Conservation (phyloP, 371 early-diverging fungal species). For the Conidiobolus incongruus region DNA sequence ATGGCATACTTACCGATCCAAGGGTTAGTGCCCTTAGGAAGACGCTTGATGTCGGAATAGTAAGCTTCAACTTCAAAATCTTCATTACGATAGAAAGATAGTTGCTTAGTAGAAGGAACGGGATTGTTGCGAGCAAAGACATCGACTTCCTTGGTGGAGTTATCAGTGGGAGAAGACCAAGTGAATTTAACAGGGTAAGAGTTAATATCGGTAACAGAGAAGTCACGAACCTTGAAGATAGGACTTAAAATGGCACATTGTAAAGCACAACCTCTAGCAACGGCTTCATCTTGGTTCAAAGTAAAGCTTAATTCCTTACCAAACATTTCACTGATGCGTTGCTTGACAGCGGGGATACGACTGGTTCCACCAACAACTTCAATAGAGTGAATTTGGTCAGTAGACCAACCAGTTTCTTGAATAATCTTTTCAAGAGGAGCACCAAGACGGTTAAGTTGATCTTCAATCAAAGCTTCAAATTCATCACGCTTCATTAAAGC, state of each 20-base stretch:
- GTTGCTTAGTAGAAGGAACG: too few species aligned
- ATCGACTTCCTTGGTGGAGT: too few species aligned
- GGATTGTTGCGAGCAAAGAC: too few species aligned
- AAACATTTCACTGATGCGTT: conserved; percentile 60
- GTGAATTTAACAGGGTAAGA: conserved; percentile 47
- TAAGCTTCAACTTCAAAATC: too few species aligned
- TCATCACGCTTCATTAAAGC: conserved; percentile 60
- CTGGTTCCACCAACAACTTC: conserved; percentile 87
- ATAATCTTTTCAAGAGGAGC: conserved; percentile 53
- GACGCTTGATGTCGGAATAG: too few species aligned
- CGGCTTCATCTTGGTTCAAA: conserved; percentile 93
- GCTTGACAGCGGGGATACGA: conserved; percentile 86
- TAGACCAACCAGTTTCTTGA: conserved; percentile 43
- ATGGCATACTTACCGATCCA: too few species aligned
- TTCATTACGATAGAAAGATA: too few species aligned
- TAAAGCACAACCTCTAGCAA: conserved; percentile 88
- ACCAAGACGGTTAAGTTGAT: conserved; percentile 47
- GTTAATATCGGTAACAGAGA: conserved; percentile 72
- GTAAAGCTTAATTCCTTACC: conserved; percentile 70
- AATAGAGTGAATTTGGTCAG: conserved; percentile 73
- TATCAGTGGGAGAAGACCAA: conserved; percentile 43
- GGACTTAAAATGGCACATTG: conserved; percentile 94
- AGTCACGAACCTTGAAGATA: conserved; percentile 94
- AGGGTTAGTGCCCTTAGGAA: too few species aligned
- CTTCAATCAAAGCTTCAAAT: conserved; percentile 61